phyloP scores from a whole-genome alignment of 192 early-diverging fungal species.

The Coemansia sp. region DNA sequence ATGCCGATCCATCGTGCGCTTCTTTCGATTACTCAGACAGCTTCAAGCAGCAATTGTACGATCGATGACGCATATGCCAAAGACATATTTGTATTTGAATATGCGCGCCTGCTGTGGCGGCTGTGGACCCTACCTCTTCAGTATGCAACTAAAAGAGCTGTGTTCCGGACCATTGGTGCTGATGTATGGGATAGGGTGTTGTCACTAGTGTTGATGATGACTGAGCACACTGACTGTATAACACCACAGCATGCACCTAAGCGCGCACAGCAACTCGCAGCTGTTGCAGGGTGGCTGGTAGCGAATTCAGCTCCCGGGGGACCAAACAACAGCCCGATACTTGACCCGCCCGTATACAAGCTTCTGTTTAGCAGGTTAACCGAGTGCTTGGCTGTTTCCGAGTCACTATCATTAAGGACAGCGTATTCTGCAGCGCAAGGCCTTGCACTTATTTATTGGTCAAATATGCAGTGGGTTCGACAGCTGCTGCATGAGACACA shows the following conservation, averaged over 20 bases:
- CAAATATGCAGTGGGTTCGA: conserved; percentile 14
- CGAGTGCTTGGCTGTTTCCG: background rate
- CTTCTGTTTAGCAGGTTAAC: conserved; percentile 25
- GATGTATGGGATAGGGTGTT: conserved; percentile 32
- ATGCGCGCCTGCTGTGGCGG: conserved; percentile 29
- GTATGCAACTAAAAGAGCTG: background rate
- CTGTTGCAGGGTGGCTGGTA: conserved; percentile 29
- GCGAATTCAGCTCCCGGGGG: conserved; percentile 9
- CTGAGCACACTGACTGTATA: background rate
- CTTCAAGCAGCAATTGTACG: background rate
- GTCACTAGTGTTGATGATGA: background rate
- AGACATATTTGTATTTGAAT: conserved; percentile 15
- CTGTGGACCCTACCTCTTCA: conserved; percentile 24
- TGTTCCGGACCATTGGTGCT: conserved; percentile 13
- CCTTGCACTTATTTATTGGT: conserved; percentile 21
- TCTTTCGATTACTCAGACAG: background rate
- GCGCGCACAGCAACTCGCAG: background rate
- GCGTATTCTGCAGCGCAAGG: conserved; percentile 20
- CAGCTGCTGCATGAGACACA: conserved; percentile 38
- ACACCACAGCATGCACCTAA: background rate
- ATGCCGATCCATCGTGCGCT: conserved; percentile 11
- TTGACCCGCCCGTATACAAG: conserved; percentile 23
- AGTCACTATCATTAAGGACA: background rate
- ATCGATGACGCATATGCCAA: background rate
- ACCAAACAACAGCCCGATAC: conserved; percentile 1